Conservation (phyloP, 2,329 filamentous ascomycete species). For the Cytospora piceae region DNA sequence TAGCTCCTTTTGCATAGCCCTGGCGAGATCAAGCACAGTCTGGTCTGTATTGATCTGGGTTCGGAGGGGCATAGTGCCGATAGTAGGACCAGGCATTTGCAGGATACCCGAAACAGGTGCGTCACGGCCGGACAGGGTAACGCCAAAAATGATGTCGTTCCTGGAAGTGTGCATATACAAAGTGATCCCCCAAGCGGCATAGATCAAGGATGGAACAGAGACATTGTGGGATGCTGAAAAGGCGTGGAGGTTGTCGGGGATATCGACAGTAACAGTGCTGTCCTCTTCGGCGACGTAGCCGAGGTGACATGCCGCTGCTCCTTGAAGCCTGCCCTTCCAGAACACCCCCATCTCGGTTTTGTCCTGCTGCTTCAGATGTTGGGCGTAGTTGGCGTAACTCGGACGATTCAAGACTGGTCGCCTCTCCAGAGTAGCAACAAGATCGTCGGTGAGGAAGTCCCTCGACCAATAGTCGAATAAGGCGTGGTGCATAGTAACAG, state of each 20-base stretch:
- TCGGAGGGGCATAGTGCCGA: neutral
- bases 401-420: neutral
- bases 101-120: neutral
- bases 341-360: conserved; percentile 9
- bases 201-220: neutral
- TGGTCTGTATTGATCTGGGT: neutral
- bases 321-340: conserved; percentile 24
- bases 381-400: neutral
- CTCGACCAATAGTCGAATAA: conserved; percentile 37
- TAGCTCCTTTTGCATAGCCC: neutral
- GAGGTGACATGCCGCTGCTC: conserved; percentile 15
- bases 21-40: neutral
- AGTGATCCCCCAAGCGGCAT: neutral
- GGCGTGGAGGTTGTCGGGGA: neutral
- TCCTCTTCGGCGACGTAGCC: conserved; percentile 14
- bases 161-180: neutral
- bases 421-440: conserved; percentile 12
- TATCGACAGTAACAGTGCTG: neutral
- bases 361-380: conserved; percentile 3
- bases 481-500: conserved; percentile 36
- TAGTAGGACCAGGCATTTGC: neutral
- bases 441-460: conserved; percentile 34
- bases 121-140: neutral
- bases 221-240: neutral
- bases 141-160: neutral